Base-by-base conservation (phyloP, 176 grass and related monocot species). In the Oryza nivara region DNA sequence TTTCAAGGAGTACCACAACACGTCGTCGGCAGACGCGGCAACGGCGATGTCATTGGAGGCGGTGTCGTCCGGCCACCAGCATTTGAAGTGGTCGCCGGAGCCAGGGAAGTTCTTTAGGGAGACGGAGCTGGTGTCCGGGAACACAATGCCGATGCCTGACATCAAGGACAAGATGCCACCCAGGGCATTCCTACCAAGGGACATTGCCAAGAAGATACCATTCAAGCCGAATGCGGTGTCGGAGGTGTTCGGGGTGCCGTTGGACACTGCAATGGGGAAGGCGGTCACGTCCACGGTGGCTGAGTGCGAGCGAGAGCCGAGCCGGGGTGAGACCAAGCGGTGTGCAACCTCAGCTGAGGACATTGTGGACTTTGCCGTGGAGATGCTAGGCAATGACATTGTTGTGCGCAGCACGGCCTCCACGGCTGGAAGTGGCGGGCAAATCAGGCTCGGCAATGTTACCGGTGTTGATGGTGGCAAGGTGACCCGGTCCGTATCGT, bases 101-200 rank as follows among this genome's bases (percentile, higher is more conserved):
- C 88, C 94, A 1, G 94, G 94, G 3, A 96, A 91, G 52, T 96
- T 96, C 68, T 96, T 96, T 65, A 51, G 94, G 73, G 94, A 96
- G 88, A 38, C 1, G 34, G 91, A 93, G 52, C 85, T 96, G 10
- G 82, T 78, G n/a, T 16, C 69, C 22, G 94, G 91, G 51, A 93
- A 90, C 65, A 44, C 34, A 12, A 93, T 96, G 91, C 88, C 88
- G 5, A 93, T 96, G 94, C 91, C 94, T 12, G 94, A 96, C 89
- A 91, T 96, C 77, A 74, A 79, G 51, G 91, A 93, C 77, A 92
- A 84, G 83, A 91, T 93, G 86, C 94, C 94, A 13, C 78, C 88
- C 25, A 52, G 94, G 41, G 70, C 94, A 16, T 96, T 96, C 77
- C 74, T 96, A 38, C 94, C 94, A 0, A 35, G 94, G 16, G 79